These are phyloP conservation scores for Saccharomyces pastorianus DNA, from an alignment of 1,139 yeast genomes.

Conservation along the genomic window DNA sequence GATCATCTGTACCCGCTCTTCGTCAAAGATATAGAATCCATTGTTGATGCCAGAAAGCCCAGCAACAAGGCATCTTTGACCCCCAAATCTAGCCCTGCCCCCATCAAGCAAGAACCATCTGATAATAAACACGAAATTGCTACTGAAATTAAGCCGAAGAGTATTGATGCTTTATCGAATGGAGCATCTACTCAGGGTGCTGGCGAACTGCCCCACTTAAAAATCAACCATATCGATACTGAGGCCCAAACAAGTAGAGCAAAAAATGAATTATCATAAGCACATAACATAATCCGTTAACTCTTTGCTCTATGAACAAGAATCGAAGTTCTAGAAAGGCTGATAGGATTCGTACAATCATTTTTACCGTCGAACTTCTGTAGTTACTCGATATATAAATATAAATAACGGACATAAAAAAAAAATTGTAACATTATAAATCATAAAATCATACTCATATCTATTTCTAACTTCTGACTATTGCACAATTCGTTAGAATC, in stretches of 20 bases:
- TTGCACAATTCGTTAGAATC: not conserved
- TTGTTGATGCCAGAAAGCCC: slow-evolving; percentile 1
- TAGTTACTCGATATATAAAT: not conserved
- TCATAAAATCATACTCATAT: not conserved
- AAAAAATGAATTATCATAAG: not conserved
- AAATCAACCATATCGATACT: not conserved
- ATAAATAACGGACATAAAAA: not conserved
- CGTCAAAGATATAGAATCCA: slow-evolving; percentile 50
- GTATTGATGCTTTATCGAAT: not conserved
- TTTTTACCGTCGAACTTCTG: not conserved
- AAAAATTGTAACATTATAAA: not conserved
- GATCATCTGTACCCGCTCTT: slow-evolving; percentile 81
- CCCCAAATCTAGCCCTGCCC: not conserved
- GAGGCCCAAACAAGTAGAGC: not conserved
- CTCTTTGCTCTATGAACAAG: not conserved
- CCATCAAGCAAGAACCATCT: not conserved
- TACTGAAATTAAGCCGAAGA: not conserved
- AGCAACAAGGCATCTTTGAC: not conserved
- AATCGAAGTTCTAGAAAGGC: not conserved
- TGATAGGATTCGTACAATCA: not conserved
- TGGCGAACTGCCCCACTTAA: not conserved
- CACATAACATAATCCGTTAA: not conserved
- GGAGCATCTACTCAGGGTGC: not conserved
- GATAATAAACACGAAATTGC: not conserved
- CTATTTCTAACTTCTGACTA: not conserved